Percentiles rank a stretch among this genome's conserved stretches.
Evolutionary conservation across 306 rosid genomes (phyloP).

Genomic region (Crotalaria pallida): DNA sequence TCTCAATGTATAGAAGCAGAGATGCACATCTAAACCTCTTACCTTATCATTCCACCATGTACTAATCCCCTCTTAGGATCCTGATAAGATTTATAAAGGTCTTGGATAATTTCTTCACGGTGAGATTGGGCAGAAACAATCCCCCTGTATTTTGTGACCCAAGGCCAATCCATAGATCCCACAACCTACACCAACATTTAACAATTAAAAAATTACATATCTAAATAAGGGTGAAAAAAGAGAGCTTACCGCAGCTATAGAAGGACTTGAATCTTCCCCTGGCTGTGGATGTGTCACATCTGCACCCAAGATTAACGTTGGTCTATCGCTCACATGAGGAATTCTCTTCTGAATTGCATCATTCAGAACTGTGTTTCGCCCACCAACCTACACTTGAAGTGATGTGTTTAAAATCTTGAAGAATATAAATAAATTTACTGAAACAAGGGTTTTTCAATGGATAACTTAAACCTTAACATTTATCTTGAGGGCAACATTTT

Average conservation of each 20-base stretch:
- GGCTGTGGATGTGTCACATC: slow-evolving; percentile 82
- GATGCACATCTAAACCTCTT: neutral
- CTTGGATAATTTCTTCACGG: slow-evolving; percentile 65
- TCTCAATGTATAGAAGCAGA: neutral
- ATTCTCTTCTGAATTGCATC: slow-evolving; percentile 50
- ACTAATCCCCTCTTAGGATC: slow-evolving; percentile 38
- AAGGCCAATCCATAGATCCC: slow-evolving; percentile 95
- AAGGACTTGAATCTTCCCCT: slow-evolving; percentile 61
- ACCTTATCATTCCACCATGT: slow-evolving; percentile 72
- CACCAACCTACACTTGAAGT: slow-evolving; percentile 49
- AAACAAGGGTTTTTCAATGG: neutral
- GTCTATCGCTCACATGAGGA: slow-evolving; percentile 47
- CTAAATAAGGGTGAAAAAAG: neutral
- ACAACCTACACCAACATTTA: slow-evolving; percentile 49
- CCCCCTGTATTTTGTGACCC: slow-evolving; percentile 54
- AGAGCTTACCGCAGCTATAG: slow-evolving; percentile 77
- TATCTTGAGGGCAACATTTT: slow-evolving; percentile 69
- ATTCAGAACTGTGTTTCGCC: slow-evolving; percentile 49
- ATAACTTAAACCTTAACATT: slow-evolving; percentile 64
- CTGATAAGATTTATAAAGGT: slow-evolving; percentile 28
- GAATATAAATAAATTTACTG: neutral
- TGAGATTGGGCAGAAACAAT: slow-evolving; percentile 61
- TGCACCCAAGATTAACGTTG: slow-evolving; percentile 78
- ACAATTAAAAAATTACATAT: neutral
- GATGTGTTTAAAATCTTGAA: neutral